Conservation (phyloP, 176 grass and related monocot genomes). For the Guadua angustifolia region DNA sequence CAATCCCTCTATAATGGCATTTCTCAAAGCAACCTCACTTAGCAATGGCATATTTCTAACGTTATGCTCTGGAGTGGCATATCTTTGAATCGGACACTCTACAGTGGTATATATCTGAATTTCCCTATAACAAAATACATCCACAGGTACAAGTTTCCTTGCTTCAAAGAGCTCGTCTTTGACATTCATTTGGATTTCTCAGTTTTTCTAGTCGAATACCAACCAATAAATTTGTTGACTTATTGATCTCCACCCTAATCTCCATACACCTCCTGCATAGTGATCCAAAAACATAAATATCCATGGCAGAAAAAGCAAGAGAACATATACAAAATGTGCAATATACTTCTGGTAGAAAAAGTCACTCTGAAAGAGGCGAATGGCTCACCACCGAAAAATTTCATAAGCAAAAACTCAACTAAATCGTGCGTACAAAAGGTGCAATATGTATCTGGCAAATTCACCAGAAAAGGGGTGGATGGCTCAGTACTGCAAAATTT, state of each 20-base stretch:
- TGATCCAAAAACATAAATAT: constrained; percentile 7
- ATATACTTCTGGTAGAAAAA: not conserved
- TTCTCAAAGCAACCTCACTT: no score
- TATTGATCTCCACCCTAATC: not conserved
- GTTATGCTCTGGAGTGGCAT: no score
- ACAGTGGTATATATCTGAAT: no score
- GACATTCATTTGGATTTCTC: not conserved
- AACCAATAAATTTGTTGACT: not conserved
- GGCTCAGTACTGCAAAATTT: not conserved
- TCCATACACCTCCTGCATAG: not conserved
- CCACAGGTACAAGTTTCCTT: not conserved
- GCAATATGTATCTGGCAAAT: not conserved
- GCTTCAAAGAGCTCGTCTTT: not conserved
- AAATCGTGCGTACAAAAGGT: not conserved
- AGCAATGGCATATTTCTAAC: no score
- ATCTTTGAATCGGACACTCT: no score
- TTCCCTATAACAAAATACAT: not conserved
- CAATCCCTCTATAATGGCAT: no score
- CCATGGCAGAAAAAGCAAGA: not conserved
- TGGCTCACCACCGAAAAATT: not conserved
- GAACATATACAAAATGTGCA: not conserved
- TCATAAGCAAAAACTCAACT: not conserved
- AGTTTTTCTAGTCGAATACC: not conserved
- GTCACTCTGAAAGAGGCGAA: not conserved
- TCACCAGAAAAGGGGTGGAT: not conserved